Evolutionary conservation across 1,284 basidiomycete species (phyloP).

Genomic region (Sporisorium sorghi): DNA sequence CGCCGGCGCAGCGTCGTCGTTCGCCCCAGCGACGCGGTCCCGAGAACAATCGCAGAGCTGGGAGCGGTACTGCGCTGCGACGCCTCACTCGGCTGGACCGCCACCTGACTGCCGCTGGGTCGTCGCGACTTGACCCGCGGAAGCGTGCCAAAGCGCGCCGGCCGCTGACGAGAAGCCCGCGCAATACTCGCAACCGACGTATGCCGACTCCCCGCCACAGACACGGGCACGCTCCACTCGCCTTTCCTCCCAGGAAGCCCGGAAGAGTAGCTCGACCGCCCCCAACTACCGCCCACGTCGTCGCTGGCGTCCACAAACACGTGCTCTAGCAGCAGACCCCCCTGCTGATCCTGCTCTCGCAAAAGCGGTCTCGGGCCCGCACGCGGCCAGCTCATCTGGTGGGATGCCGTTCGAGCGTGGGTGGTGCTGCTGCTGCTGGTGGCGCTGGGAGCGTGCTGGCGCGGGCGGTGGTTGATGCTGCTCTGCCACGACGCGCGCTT

Average conservation of each 20-base stretch:
- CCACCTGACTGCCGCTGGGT: constrained; percentile 20
- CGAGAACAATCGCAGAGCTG: too few relatives aligned
- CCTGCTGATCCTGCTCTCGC: not conserved
- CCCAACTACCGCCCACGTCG: constrained; percentile 15
- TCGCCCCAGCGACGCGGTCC: constrained; percentile 18
- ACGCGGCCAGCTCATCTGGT: constrained; percentile 38
- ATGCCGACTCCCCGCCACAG: constrained; percentile 2
- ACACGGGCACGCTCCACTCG: not conserved
- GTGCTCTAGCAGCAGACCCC: constrained; percentile 34
- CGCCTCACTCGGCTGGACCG: too few relatives aligned
- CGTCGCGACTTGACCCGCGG: constrained; percentile 10
- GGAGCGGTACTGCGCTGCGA: too few relatives aligned
- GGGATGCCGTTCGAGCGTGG: not conserved
- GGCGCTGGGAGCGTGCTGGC: constrained; percentile 3
- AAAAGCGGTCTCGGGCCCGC: not conserved
- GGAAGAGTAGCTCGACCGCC: constrained; percentile 4
- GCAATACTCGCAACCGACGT: not conserved
- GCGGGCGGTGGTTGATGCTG: constrained; percentile 39
- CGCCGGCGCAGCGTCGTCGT: constrained; percentile 4
- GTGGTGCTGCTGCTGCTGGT: too few relatives aligned
- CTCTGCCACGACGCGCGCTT: constrained; percentile 36
- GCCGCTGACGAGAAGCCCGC: too few relatives aligned
- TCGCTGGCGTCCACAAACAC: constrained; percentile 32
- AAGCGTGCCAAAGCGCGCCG: constrained; percentile 12
- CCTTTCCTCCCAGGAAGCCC: not conserved